A percentile compares a stretch with the other conserved stretches of the same genome.
Evolutionary conservation across 139 green algal genomes (phyloP).

Genomic region (Chlorella sp.): DNA sequence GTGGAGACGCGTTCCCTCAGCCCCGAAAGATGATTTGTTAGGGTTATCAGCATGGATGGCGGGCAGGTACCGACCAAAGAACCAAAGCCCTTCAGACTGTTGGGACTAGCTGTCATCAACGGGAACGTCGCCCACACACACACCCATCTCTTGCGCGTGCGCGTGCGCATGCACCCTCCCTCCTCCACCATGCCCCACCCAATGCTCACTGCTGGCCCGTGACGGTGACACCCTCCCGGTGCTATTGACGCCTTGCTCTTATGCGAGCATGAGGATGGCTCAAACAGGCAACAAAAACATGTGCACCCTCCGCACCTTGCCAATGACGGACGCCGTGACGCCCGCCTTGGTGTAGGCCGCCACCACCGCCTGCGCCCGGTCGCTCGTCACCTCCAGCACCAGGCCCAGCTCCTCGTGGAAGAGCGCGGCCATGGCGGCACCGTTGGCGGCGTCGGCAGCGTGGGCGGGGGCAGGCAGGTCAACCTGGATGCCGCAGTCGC

Average conservation of each 20-base stretch:
- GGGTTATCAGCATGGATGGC: slow-evolving; percentile 4
- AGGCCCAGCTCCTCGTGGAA: slow-evolving; percentile 97
- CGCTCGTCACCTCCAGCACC: slow-evolving; percentile 80
- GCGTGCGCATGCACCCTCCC: no score
- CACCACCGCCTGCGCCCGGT: slow-evolving; percentile 49
- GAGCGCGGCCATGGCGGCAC: slow-evolving; percentile 52
- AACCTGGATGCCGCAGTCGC: slow-evolving; percentile 61
- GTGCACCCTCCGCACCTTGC: slow-evolving; percentile 23
- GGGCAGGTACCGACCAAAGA: slow-evolving; percentile 15
- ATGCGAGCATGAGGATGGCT: no score
- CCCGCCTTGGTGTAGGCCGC: slow-evolving; percentile 59
- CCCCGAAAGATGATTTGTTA: slow-evolving; percentile 13
- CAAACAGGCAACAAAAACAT: not conserved
- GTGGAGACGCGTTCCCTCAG: slow-evolving; percentile 4
- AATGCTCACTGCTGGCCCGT: no score
- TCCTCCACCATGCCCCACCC: no score
- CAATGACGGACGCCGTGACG: slow-evolving; percentile 63
- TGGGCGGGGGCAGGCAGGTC: slow-evolving; percentile 47
- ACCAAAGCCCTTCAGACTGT: slow-evolving; percentile 14
- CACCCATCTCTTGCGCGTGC: no score
- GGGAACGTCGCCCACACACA: no score
- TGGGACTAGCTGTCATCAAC: slow-evolving; percentile 8
- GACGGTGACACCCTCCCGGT: no score
- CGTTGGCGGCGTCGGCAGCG: slow-evolving; percentile 15
- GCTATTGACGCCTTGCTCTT: no score